A percentile compares a stretch with the other conserved stretches of the same genome.
These are phyloP conservation scores for Harringtonia aguacate DNA, from an alignment of 2,329 filamentous ascomycete genomes.

Conservation along the genomic window DNA sequence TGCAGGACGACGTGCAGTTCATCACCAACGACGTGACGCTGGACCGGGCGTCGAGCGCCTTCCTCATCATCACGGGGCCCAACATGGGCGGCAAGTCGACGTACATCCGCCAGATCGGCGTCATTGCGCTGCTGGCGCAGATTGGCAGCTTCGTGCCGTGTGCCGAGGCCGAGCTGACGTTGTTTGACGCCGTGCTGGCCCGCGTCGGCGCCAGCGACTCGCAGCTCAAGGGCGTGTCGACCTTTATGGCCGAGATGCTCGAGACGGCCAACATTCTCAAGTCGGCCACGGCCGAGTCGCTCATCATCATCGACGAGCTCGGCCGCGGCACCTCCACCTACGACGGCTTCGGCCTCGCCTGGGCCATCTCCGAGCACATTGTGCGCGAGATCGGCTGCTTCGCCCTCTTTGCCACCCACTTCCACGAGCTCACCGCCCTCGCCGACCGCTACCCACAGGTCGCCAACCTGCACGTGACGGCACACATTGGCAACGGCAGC, in stretches of 20 bases:
- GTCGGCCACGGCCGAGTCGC: conserved; percentile 83
- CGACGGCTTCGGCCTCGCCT: conserved; percentile 96
- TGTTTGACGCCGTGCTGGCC: conserved; percentile 94
- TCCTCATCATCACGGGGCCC: conserved; percentile 92
- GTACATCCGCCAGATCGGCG: conserved; percentile 94
- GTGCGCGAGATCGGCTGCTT: conserved; percentile 91
- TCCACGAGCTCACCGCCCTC: conserved; percentile 91
- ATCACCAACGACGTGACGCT: conserved; percentile 95
- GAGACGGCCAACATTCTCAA: conserved; percentile 98
- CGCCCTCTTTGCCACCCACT: conserved; percentile 93
- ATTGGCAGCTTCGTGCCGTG: conserved; percentile 95
- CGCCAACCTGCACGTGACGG: conserved; percentile 88
- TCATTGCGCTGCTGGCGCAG: conserved; percentile 95
- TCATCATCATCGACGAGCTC: conserved; percentile 98
- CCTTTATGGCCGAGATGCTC: conserved; percentile 99
- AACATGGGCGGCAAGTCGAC: conserved; percentile 99
- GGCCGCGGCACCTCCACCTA: conserved; percentile 96
- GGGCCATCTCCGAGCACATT: conserved; percentile 98
- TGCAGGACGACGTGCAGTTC: conserved; percentile 97
- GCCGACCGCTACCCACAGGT: conserved; percentile 81
- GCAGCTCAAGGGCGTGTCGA: conserved; percentile 94
- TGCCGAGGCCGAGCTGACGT: conserved; percentile 77
- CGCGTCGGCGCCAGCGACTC: conserved; percentile 93
- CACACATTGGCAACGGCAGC: conserved; percentile 60
- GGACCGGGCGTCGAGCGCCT: conserved; percentile 67